Base-by-base conservation (phyloP, 345 rosid genomes). In the Citrus reticulata region DNA sequence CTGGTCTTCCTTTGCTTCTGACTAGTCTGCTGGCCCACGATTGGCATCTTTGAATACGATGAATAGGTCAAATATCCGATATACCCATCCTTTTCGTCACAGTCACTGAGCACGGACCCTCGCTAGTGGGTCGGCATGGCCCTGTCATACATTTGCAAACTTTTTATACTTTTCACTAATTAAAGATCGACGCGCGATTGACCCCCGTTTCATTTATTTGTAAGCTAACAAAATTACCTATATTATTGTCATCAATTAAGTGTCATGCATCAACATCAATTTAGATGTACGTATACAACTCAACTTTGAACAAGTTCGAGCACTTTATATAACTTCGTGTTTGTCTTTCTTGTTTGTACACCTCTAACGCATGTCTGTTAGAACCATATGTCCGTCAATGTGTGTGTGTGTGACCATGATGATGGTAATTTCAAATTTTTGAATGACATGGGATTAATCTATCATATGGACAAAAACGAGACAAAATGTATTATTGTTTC, bases 11-110 rank as follows among this genome's bases (percentile, higher is more conserved):
- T 32, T 34, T 11, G 10, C 1, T 57, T 55, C 27, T 2, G 62
- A 78, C 72, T 37, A 46, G 65, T 29, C 55, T 59, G 1, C 62
- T 72, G 74, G 82, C 89, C 83, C 87, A 79, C 74, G 84, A 81
- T 79, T 71, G 74, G 7, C 37, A 37, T 37, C 2, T 37, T 37
- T 7, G 37, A 35, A 5, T 5, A 34, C 5, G 37, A 34, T 34
- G 37, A 0, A 34, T 34, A 5, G 35, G 35, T 34, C 37, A 34
- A 5, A 5, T 34, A 5, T 34, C 7, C 7, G 37, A 34, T 34
- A 35, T 35, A 0, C 37, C 37, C 2, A 37, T 37, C 1, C 16
- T 46, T 46, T 11, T 1, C 13, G 13, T 13, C 5, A 46, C 4
- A 3, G 7, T 54, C 58, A 5, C 22, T 17, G 2, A 54, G 7